Conservation (phyloP, 2,329 filamentous ascomycete genomes). For the Macroventuria anomochaeta region DNA sequence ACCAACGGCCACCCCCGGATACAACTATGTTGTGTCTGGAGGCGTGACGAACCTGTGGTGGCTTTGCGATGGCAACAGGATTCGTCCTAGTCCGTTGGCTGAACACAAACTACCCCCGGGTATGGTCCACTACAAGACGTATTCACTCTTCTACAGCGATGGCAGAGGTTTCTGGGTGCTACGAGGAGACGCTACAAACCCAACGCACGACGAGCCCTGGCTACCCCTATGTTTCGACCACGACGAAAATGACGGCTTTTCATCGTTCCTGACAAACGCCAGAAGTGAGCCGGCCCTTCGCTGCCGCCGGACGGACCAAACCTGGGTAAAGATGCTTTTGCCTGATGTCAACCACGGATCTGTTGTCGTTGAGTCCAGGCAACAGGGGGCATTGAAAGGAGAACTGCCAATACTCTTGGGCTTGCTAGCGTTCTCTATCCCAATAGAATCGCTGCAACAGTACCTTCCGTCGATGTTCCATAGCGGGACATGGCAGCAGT, state of each 20-base stretch:
- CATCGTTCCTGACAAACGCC: slow-evolving; percentile 36
- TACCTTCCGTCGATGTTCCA: slow-evolving; percentile 28
- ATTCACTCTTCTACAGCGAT: slow-evolving; percentile 29
- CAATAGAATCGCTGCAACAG: slow-evolving; percentile 2
- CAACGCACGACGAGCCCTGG: slow-evolving; percentile 18
- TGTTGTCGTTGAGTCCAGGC: not conserved
- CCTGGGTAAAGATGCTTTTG: slow-evolving; percentile 31
- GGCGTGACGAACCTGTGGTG: not conserved
- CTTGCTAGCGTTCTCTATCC: slow-evolving; percentile 37
- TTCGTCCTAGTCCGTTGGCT: not conserved
- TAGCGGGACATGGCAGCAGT: slow-evolving; percentile 24
- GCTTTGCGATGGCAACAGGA: not conserved
- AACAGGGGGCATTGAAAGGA: slow-evolving; percentile 38
- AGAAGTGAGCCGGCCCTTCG: slow-evolving; percentile 17
- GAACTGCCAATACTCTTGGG: slow-evolving; percentile 45
- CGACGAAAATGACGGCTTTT: slow-evolving; percentile 15
- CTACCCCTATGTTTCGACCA: slow-evolving; percentile 34
- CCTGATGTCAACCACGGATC: slow-evolving; percentile 35
- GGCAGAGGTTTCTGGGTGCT: slow-evolving; percentile 35
- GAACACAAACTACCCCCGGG: not conserved
- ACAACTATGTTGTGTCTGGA: not conserved
- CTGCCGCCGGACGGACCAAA: slow-evolving; percentile 16
- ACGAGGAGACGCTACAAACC: slow-evolving; percentile 20
- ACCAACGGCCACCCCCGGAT: slow-evolving; percentile 15
- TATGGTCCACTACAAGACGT: slow-evolving; percentile 15